These are phyloP conservation scores for Taiozyma onychis DNA, from an alignment of 1,139 yeast genomes.

Conservation along the genomic window DNA sequence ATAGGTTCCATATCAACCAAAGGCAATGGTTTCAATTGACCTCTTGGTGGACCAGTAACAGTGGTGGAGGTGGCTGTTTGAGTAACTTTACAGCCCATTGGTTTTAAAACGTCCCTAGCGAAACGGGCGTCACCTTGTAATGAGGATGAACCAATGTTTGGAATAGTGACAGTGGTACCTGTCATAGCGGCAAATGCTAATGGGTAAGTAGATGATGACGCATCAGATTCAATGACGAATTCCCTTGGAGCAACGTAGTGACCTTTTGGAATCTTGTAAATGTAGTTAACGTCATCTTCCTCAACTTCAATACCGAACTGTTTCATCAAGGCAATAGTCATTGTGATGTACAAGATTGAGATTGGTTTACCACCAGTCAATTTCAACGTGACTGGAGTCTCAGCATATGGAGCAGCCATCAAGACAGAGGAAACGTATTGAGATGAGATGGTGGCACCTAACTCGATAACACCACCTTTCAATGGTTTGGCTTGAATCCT, in stretches of 20 bases:
- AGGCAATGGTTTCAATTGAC: conserved; percentile 61
- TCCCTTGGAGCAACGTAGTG: conserved; percentile 73
- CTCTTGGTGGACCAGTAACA: conserved; percentile 80
- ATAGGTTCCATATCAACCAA: conserved; percentile 97
- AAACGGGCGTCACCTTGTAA: conserved; percentile 97
- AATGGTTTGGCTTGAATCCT: conserved; percentile 68
- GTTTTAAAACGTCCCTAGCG: conserved; percentile 85
- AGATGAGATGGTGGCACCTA: conserved; percentile 94
- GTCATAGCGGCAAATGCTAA: conserved; percentile 97
- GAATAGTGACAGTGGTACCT: conserved; percentile 87
- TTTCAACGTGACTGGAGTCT: conserved; percentile 78
- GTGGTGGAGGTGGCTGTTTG: conserved; percentile 86
- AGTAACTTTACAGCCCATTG: conserved; percentile 90
- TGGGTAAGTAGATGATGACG: conserved; percentile 98
- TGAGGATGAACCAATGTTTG: conserved; percentile 88
- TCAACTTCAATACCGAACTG: conserved; percentile 86
- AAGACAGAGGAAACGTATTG: conserved; percentile 94
- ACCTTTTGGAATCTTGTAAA: conserved; percentile 88
- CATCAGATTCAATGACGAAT: conserved; percentile 92
- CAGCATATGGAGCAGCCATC: conserved; percentile 98
- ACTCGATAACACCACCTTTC: conserved; percentile 86
- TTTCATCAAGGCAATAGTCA: conserved; percentile 96
- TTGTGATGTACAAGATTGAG: conserved; percentile 90
- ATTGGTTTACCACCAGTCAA: conserved; percentile 96
- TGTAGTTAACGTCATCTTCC: conserved; percentile 56